phyloP scores from a whole-genome alignment of 805 yeast genomes.

The Metschnikowia borealis region DNA sequence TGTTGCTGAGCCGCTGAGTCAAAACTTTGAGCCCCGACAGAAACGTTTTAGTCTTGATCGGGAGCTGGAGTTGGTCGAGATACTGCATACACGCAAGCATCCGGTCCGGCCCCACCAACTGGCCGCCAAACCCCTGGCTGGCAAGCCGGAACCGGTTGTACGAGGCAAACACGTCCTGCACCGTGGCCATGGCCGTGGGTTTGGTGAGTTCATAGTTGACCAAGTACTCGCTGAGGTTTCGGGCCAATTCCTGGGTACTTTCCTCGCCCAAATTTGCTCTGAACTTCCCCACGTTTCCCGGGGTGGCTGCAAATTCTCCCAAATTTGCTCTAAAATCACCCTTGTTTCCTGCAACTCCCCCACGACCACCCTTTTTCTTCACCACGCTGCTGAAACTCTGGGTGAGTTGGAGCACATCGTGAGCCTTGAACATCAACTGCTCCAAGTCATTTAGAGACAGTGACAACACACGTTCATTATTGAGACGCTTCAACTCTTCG shows the following conservation, averaged over 20 bases:
- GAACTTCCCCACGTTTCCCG: too few species aligned
- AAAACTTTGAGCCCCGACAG: conserved; percentile 35
- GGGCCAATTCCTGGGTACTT: conserved; percentile 56
- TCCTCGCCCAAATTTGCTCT: too few species aligned
- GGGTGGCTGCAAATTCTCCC: too few species aligned
- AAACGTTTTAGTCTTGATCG: conserved; percentile 41
- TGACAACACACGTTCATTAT: conserved; percentile 58
- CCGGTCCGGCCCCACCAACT: conserved; percentile 67
- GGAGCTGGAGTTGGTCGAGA: conserved; percentile 56
- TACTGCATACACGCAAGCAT: conserved; percentile 55
- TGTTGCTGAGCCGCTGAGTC: conserved; percentile 20
- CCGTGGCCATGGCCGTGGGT: conserved; percentile 35
- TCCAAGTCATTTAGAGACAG: conserved; percentile 74
- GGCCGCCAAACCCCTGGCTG: conserved; percentile 50
- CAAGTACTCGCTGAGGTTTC: conserved; percentile 75
- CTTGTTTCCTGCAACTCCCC: too few species aligned
- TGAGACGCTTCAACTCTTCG: conserved; percentile 50
- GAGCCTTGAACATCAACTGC: conserved; percentile 72
- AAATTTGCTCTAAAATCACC: too few species aligned
- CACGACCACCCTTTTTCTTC: conserved; percentile 3
- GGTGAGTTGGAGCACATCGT: conserved; percentile 56
- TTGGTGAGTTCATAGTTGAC: conserved; percentile 26
- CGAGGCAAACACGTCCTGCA: conserved; percentile 40
- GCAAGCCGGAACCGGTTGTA: conserved; percentile 34
- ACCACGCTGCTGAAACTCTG: conserved; percentile 13